A percentile compares a stretch with the other conserved stretches of the same genome.
Conservation (phyloP, 192 early-diverging fungal species). For the Pilobolus umbonatus region DNA sequence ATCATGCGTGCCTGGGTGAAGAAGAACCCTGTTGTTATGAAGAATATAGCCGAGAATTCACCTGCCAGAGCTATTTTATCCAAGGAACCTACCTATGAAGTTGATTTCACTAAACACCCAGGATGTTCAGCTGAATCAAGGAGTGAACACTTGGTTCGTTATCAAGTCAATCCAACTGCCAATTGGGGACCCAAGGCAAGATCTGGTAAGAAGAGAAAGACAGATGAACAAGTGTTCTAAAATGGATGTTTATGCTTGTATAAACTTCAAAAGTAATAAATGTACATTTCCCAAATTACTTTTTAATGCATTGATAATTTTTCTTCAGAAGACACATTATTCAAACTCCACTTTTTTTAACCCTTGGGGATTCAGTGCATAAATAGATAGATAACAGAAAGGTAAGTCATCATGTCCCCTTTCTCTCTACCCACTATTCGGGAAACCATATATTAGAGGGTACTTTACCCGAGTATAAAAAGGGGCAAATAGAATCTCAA, state of each 20-base stretch:
- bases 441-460: no score
- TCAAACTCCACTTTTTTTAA: no score
- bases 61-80: constrained; percentile 66
- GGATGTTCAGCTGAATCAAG: constrained; percentile 71
- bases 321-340: neutral
- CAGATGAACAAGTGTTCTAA: constrained; percentile 7
- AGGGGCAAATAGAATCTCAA: no score
- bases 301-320: neutral
- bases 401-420: neutral
- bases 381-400: neutral
- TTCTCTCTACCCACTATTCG: no score
- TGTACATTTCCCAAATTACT: neutral
- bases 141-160: constrained; percentile 82
- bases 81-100: constrained; percentile 46
- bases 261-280: no score
- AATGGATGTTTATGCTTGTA: no score
- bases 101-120: constrained; percentile 72
- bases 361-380: no score
- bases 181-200: constrained; percentile 97
- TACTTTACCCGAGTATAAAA: no score
- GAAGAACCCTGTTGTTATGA: constrained; percentile 59
- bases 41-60: constrained; percentile 62
- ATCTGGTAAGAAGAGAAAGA: constrained; percentile 45
- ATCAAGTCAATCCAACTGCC: constrained; percentile 92
- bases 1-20: constrained; percentile 77